Evolutionary conservation across 805 yeast genomes (phyloP).

Genomic region (Spathaspora sp.): DNA sequence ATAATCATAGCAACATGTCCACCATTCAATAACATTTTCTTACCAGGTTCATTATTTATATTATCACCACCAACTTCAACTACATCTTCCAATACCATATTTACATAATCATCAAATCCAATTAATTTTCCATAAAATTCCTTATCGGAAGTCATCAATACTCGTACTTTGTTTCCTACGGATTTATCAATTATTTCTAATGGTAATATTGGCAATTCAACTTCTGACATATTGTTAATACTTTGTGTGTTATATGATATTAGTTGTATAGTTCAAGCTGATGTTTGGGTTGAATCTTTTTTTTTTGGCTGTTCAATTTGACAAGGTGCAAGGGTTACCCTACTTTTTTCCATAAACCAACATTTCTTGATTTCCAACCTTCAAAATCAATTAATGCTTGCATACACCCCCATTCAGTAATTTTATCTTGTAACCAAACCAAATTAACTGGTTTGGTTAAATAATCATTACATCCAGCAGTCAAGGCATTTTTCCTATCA

Average conservation of each 20-base stretch:
- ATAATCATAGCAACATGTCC: conserved; percentile 66
- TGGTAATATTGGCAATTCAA: conserved; percentile 45
- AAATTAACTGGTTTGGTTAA: conserved; percentile 93
- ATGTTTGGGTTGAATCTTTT: not conserved
- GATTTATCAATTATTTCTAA: conserved; percentile 85
- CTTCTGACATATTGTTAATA: not conserved
- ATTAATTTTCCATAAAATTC: conserved; percentile 87
- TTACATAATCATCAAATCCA: conserved; percentile 95
- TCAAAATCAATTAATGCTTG: conserved; percentile 95
- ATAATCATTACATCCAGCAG: conserved; percentile 97
- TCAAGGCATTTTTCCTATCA: conserved; percentile 85
- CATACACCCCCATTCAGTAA: conserved; percentile 99
- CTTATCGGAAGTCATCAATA: conserved; percentile 56
- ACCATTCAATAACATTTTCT: conserved; percentile 68
- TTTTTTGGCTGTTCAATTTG: not conserved
- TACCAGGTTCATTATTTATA: conserved; percentile 39
- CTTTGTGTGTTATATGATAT: not conserved
- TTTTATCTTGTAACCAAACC: conserved; percentile 90
- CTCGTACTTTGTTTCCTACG: conserved; percentile 75
- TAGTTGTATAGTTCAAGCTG: not conserved
- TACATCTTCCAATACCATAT: conserved; percentile 82
- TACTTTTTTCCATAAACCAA: not conserved
- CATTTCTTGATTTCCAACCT: conserved; percentile 60
- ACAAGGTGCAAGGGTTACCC: not conserved
- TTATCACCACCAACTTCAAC: conserved; percentile 52